Evolutionary conservation across 768 basidiomycete genomes (phyloP), one percentile per base, ranked within the genome.

Genomic region (Wakefieldia striispora): DNA sequence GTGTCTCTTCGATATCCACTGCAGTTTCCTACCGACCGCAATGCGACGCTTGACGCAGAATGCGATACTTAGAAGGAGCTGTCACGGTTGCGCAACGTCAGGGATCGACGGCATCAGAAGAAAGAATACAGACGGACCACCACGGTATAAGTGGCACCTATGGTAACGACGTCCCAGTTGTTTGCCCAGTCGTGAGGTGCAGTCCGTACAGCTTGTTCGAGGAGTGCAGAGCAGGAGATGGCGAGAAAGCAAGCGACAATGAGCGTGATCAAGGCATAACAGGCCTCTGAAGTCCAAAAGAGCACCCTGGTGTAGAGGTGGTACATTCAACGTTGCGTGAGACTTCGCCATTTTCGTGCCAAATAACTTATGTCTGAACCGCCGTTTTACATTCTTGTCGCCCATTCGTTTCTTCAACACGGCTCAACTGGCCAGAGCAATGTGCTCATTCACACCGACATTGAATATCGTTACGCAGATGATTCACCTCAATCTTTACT

Each of bases 391-490:
- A 65, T 91, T 34, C 77, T 92, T 47, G 71, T 85, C 46, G 81
- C 86, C 2, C 82, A 83, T 54, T 77, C 78, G 16, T 71, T 76
- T 11, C 63, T 77, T 20, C 66, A 67, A 19, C 51, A 63, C 41
- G 69, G 72, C 26, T 61, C 64, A 43, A 43, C 75, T 19, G 63
- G 75, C 3, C 69, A 71, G 11, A 74, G 72, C 24, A 70, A 53
- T 2, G 54, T 51, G 27, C 59, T 73, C 40, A 69, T 76, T 11
- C 90, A 92, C 60, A 86, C 88, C 5, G 70, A 73, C 37, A 83
- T 93, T 16, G 85, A 91, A 57, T 91, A 91, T 63, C 86, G 88
- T 58, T 92, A 88, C 61, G 78, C 81, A 17, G 88, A 93, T 58
- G 91, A 93, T 61, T 76, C 84, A 0, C 83, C 88, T 3, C 66